Percentiles rank a stretch among this genome's conserved stretches.
These are phyloP conservation scores for Bromus sterilis DNA, from an alignment of 176 grass and related monocot species.

Conservation along the genomic window DNA sequence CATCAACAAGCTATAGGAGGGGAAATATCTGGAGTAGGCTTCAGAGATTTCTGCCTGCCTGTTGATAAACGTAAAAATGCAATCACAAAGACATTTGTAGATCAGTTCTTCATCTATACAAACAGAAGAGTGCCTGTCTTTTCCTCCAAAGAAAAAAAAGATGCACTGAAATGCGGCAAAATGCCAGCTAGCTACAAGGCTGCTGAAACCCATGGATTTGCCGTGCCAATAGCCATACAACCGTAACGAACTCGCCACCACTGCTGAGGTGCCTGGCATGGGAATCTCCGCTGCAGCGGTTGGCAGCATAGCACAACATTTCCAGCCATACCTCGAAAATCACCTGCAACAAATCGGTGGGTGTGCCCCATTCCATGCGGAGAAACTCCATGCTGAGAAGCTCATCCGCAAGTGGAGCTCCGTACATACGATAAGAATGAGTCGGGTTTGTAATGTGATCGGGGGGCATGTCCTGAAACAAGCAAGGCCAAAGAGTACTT, in stretches of 20 bases:
- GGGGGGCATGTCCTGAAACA: too few species aligned
- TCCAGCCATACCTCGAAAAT: background rate
- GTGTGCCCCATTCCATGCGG: background rate
- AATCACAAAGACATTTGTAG: background rate
- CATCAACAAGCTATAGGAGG: conserved; percentile 48
- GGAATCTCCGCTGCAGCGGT: background rate
- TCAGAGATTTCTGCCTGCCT: conserved; percentile 39
- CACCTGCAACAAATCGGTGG: background rate
- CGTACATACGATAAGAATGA: background rate
- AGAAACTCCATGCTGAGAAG: background rate
- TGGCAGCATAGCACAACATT: background rate
- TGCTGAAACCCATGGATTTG: background rate
- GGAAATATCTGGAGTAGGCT: conserved; percentile 28
- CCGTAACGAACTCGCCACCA: background rate
- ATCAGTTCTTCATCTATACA: too few species aligned
- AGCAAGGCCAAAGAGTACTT: too few species aligned
- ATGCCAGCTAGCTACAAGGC: background rate
- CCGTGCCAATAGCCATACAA: background rate
- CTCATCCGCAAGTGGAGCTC: background rate
- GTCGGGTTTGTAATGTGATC: background rate
- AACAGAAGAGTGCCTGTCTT: too few species aligned
- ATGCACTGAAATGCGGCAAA: too few species aligned
- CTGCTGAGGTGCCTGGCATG: background rate
- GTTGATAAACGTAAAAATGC: background rate
- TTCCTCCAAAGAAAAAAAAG: background rate